Evolutionary conservation across 2,329 filamentous ascomycete species (phyloP).

Genomic region (Curvularia spicifera): DNA sequence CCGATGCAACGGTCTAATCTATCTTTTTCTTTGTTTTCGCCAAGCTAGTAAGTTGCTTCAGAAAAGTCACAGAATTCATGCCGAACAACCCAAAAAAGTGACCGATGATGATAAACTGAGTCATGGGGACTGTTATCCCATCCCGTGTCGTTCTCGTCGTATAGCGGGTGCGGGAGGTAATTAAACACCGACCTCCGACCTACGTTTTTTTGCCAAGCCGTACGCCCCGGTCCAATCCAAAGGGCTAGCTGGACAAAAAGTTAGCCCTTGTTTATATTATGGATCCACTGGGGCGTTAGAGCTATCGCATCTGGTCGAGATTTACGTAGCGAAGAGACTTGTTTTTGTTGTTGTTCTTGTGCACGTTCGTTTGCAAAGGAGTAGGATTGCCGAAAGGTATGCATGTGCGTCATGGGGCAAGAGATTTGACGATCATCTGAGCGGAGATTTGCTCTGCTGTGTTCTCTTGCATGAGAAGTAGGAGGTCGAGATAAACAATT

Average conservation of each 20-base stretch:
- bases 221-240: background rate
- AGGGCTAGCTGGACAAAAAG: background rate
- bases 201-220: background rate
- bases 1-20: too few relatives aligned
- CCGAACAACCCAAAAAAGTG: too few relatives aligned
- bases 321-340: background rate
- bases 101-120: background rate
- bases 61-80: too few relatives aligned
- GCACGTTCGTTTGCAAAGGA: background rate
- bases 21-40: too few relatives aligned
- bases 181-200: slow-evolving; percentile 9
- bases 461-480: too few relatives aligned
- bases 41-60: too few relatives aligned
- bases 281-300: background rate
- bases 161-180: slow-evolving; percentile 1
- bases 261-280: background rate
- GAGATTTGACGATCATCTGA: too few relatives aligned
- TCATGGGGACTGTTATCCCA: background rate
- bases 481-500: too few relatives aligned
- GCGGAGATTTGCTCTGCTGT: too few relatives aligned
- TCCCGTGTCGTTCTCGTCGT: slow-evolving; percentile 10
- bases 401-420: too few relatives aligned
- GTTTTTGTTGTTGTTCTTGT: background rate
- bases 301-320: background rate
- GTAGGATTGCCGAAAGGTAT: background rate